Base-by-base conservation (phyloP, 306 rosid species). In the Ormosia semicastrata region DNA sequence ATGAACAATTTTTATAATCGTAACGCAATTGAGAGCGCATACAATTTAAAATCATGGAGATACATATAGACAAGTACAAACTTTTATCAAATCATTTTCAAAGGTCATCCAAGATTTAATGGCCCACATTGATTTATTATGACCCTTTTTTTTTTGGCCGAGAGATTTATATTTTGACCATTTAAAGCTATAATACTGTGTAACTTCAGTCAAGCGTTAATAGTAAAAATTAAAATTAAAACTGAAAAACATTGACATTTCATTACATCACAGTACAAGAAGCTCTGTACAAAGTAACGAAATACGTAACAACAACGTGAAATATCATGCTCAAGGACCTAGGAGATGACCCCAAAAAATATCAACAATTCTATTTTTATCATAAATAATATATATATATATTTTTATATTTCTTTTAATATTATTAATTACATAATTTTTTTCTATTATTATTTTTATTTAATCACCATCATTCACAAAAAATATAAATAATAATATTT, bases 291-390 rank as follows among this genome's bases (percentile, higher is more conserved):
- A 54, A 50, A 36, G 75, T 65, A 66, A 66, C 74, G 75, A 50
- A 11, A 66, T 65, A 77, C 82, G 66, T 52, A 77, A 66, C 64
- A 64, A 76, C 6, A 49, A 56, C 62, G 63, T 77, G 73, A 43
- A 47, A 49, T 15, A 33, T 63, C 50, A 62, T 62, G 17, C 34
- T 76, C 46, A n/a, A 33, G 32, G 2, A 15, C 10, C 8, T 7
- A 56, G 5, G 7, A 18, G 30, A 56, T 14, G 58, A 12, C 29
- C 57, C 13, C n/a, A 41, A 40, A 17, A 29, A 30, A 18, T 24
- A 40, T 39, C n/a, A n/a, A n/a, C n/a, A n/a, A n/a, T n/a, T n/a
- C n/a, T n/a, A n/a, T n/a, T n/a, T n/a, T n/a, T n/a, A n/a, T n/a
- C n/a, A n/a, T n/a, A n/a, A n/a, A n/a, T n/a, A n/a, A n/a, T n/a